Evolutionary conservation across 2,329 filamentous ascomycete species (phyloP).

Genomic region (Ascochyta lentis): DNA sequence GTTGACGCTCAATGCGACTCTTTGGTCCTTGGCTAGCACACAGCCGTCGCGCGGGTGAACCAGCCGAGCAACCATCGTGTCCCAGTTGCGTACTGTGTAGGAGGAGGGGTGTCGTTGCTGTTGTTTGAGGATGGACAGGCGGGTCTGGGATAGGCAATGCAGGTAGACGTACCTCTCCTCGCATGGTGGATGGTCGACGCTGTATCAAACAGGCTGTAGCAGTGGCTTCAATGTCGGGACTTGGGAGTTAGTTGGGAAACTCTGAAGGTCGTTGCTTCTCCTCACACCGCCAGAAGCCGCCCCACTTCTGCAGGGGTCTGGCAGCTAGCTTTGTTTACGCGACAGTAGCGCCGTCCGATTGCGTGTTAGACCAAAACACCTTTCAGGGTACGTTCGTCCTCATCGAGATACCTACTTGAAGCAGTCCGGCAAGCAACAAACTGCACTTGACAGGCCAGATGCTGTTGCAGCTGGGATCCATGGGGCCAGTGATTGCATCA

Average conservation of each 20-base stretch:
- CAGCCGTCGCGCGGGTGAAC: slow-evolving; percentile 3
- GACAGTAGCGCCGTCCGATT: slow-evolving; percentile 9
- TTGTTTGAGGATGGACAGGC: slow-evolving; percentile 20
- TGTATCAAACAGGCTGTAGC: slow-evolving; percentile 46
- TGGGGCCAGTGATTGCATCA: neutral
- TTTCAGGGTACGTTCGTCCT: neutral
- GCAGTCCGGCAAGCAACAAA: neutral
- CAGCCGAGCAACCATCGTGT: slow-evolving; percentile 13
- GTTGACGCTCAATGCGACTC: slow-evolving; percentile 8
- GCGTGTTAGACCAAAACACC: slow-evolving; percentile 4
- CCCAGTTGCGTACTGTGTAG: slow-evolving; percentile 22
- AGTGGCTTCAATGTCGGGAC: slow-evolving; percentile 25
- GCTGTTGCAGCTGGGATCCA: neutral
- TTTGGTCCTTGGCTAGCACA: slow-evolving; percentile 7
- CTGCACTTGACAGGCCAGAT: neutral
- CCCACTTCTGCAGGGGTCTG: slow-evolving; percentile 11
- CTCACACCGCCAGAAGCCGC: slow-evolving; percentile 19
- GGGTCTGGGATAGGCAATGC: slow-evolving; percentile 29
- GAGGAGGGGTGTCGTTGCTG: neutral
- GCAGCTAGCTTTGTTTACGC: slow-evolving; percentile 18
- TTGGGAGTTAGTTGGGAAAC: slow-evolving; percentile 23
- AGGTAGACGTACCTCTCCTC: slow-evolving; percentile 48
- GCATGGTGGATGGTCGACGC: slow-evolving; percentile 44
- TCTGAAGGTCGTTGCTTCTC: slow-evolving; percentile 17
- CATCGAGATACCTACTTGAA: slow-evolving; percentile 3